These are phyloP conservation scores for Clavispora fructus DNA, from an alignment of 805 yeast species.

Conservation along the genomic window DNA sequence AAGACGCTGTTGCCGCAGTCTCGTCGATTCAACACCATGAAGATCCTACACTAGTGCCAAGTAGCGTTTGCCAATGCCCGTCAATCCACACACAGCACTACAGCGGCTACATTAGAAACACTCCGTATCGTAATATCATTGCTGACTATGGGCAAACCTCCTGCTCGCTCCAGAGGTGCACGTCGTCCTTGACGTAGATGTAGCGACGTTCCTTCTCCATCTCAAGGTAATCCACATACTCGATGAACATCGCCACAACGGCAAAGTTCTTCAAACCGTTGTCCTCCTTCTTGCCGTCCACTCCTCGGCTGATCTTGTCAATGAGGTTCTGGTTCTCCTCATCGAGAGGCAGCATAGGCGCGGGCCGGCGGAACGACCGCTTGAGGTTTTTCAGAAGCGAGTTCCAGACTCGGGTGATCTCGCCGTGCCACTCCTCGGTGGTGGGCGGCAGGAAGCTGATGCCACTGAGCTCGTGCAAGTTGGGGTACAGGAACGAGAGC, in stretches of 20 bases:
- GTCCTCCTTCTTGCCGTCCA: slow-evolving; percentile 68
- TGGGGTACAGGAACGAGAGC: slow-evolving; percentile 23
- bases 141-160: slow-evolving; percentile 65
- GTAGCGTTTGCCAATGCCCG: too few relatives aligned
- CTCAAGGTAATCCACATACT: slow-evolving; percentile 65
- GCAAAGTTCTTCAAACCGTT: slow-evolving; percentile 63
- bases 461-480: slow-evolving; percentile 20
- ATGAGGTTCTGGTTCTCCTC: slow-evolving; percentile 50
- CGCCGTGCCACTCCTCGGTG: slow-evolving; percentile 61
- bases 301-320: slow-evolving; percentile 75
- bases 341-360: slow-evolving; percentile 59
- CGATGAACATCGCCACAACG: slow-evolving; percentile 63
- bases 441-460: slow-evolving; percentile 42
- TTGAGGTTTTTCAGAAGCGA: slow-evolving; percentile 52
- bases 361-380: slow-evolving; percentile 66
- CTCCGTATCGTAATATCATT: background rate
- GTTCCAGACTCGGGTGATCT: slow-evolving; percentile 60
- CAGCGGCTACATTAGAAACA: background rate
- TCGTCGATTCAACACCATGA: too few relatives aligned
- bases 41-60: too few relatives aligned
- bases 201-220: slow-evolving; percentile 53
- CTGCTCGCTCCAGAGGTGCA: slow-evolving; percentile 62
- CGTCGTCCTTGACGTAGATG: slow-evolving; percentile 50
- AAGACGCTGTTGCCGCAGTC: too few relatives aligned
- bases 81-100: background rate